Conservation (phyloP, 139 green algal species). For the Desmodesmus armatus region DNA sequence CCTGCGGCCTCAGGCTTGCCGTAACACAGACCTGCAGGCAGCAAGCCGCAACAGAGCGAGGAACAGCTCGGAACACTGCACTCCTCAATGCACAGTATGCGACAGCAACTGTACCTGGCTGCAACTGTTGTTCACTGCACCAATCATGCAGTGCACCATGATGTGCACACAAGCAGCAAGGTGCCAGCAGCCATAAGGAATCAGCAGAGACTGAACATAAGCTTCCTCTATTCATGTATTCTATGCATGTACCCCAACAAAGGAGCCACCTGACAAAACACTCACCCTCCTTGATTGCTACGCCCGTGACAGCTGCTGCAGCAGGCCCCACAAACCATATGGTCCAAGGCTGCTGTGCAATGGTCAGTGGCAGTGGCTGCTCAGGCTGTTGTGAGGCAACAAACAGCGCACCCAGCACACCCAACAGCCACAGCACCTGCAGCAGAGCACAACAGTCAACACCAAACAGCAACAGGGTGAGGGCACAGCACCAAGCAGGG, state of each 20-base stretch:
- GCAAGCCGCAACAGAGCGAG: background rate
- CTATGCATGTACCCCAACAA: no score
- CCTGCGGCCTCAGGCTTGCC: constrained; percentile 67
- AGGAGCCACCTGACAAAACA: no score
- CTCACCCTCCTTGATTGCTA: no score
- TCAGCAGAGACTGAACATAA: background rate
- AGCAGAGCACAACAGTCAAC: background rate
- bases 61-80: background rate
- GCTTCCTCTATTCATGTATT: no score
- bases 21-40: constrained; percentile 79
- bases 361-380: constrained; percentile 65
- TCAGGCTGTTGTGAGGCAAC: constrained; percentile 64
- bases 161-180: no score
- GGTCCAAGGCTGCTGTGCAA: constrained; percentile 73
- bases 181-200: no score
- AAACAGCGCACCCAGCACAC: constrained; percentile 61
- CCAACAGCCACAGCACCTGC: constrained; percentile 77
- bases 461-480: no score
- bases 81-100: background rate
- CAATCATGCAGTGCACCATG: background rate
- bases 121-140: background rate
- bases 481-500: no score
- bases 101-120: background rate
- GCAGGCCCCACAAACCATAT: constrained; percentile 90
- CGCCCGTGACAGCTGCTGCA: background rate